Evolutionary conservation across 768 basidiomycete species (phyloP), one percentile per base, ranked within the genome.

Genomic region (Cubamyces sp.): DNA sequence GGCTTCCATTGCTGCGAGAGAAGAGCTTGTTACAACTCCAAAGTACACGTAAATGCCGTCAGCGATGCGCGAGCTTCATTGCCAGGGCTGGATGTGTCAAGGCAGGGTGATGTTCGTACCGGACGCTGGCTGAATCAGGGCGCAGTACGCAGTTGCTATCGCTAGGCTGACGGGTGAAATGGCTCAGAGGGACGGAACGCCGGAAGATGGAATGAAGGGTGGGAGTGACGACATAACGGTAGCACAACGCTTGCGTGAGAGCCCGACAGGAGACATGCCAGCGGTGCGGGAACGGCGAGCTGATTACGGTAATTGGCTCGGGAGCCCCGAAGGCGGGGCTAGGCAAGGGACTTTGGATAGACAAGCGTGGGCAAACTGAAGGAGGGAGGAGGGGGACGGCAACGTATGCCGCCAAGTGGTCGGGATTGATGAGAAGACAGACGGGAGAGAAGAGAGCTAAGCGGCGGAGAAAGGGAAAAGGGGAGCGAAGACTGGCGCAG

Each of bases 361-460:
- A 61, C 64, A 60, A 41, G 54, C 58, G 58, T 60, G 59, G 54
- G 59, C 46, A 60, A 47, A 40, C 26, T 43, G n/a, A 7, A 16
- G 40, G 16, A 43, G 19, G 45, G 34, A 26, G 46, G 49, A 54
- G 25, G 40, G 30, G 50, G 15, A 34, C 8, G 49, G 23, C 39
- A 34, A 21, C 42, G 45, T 19, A n/a, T 34, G 50, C 5, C 40
- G 42, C 51, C 55, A 52, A 23, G 28, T 26, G n/a, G 58, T 46
- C 46, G 53, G 53, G 49, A 40, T n/a, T 34, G 63, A 19, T 49
- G 57, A 47, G 52, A 34, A 39, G 53, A 34, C 8, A 23, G 40
- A 11, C 5, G 58, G 41, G 50, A 34, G n/a, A 19, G n/a, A n/a
- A 30, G 55, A 41, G 8, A 26, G 8, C 26, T 18, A 60, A 42